phyloP scores from a whole-genome alignment of 768 basidiomycete species.

The Hygrophoropsis aurantiaca region DNA sequence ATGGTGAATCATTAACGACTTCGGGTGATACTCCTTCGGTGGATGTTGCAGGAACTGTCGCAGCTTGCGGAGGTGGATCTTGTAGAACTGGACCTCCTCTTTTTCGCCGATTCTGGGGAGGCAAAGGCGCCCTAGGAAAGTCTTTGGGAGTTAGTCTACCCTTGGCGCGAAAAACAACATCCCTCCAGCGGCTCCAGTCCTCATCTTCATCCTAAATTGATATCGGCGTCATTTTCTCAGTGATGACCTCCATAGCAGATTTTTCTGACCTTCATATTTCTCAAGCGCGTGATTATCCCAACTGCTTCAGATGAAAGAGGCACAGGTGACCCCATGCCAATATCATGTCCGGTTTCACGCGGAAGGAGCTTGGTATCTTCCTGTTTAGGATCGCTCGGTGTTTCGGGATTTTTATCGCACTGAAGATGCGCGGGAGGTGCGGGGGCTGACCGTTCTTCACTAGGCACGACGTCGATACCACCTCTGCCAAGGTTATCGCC shows the following conservation, averaged over 20 bases:
- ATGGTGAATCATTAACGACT: neutral
- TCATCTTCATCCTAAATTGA: conserved; percentile 72
- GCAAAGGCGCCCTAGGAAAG: conserved; percentile 37
- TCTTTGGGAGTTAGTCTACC: conserved; percentile 46
- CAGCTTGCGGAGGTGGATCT: conserved; percentile 4
- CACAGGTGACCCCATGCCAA: conserved; percentile 85
- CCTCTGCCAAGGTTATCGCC: conserved; percentile 73
- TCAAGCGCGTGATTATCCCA: conserved; percentile 70
- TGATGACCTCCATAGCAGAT: neutral
- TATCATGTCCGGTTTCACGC: conserved; percentile 83
- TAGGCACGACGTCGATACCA: conserved; percentile 77
- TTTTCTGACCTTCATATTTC: conserved; percentile 74
- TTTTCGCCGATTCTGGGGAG: conserved; percentile 60
- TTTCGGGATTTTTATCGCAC: conserved; percentile 47
- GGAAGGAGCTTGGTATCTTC: conserved; percentile 53
- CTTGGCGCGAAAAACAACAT: conserved; percentile 79
- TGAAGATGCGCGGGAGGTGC: conserved; percentile 43
- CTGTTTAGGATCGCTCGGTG: conserved; percentile 19
- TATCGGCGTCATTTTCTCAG: neutral
- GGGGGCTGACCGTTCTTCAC: conserved; percentile 63
- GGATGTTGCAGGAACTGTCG: neutral
- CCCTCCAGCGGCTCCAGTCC: conserved; percentile 87
- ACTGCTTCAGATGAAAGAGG: conserved; percentile 77
- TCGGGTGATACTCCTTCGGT: conserved; percentile 1
- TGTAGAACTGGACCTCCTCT: conserved; percentile 45